Evolutionary conservation across 345 rosid genomes (phyloP).

Genomic region (Luvunga scandens): DNA sequence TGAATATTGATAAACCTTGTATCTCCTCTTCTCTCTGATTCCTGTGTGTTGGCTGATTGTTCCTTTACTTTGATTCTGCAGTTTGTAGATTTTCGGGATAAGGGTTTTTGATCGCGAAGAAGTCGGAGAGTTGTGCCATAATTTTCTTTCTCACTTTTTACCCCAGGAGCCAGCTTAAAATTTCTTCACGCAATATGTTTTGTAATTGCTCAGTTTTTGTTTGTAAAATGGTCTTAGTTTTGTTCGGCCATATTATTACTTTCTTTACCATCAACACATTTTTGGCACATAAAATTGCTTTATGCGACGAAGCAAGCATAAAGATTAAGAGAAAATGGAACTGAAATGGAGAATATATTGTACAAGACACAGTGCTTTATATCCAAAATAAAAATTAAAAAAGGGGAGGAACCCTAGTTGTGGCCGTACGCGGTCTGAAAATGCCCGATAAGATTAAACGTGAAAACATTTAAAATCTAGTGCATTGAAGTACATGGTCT

Average conservation of each 20-base stretch:
- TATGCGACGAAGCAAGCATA: not conserved
- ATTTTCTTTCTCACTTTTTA: not conserved
- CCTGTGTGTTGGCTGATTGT: not conserved
- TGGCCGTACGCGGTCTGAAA: too few relatives aligned
- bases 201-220: not conserved
- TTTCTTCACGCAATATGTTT: not conserved
- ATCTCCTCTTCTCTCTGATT: not conserved
- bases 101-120: constrained; percentile 4
- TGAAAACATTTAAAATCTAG: too few relatives aligned
- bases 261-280: not conserved
- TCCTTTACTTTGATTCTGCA: constrained; percentile 18
- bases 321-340: too few relatives aligned
- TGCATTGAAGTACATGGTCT: too few relatives aligned
- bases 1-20: not conserved
- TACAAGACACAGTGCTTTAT: too few relatives aligned
- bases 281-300: not conserved
- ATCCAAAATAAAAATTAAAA: too few relatives aligned
- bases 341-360: too few relatives aligned
- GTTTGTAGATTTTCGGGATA: constrained; percentile 46
- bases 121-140: constrained; percentile 7
- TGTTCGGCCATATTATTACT: not conserved
- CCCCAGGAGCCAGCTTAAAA: too few relatives aligned
- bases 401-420: too few relatives aligned
- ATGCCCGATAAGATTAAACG: too few relatives aligned
- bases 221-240: not conserved